Evolutionary conservation across 306 rosid species (phyloP), one percentile per base, ranked within the genome.

Genomic region (Oxytropis ochrocephala): DNA sequence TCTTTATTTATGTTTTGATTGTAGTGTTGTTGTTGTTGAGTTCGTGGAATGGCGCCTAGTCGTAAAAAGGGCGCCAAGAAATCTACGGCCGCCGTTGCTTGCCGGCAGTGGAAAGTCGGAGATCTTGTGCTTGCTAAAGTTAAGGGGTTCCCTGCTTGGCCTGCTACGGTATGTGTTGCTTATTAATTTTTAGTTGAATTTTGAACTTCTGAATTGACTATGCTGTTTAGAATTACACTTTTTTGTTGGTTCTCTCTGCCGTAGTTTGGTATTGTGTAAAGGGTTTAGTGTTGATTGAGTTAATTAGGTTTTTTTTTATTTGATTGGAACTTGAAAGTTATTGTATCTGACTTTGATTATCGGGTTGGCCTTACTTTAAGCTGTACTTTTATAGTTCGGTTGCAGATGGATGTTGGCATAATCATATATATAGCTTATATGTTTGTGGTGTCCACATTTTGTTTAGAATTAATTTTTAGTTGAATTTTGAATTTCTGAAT

Each of bases 101-200:
- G 88, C 82, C 87, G 92, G 75, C 85, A 81, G 46, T 95, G 96
- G 96, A 95, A 87, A 75, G 83, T 86, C 64, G 97, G 99, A 35
- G 99, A 95, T 95, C 99, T 89, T 11, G 99, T 95, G 14, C 95
- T 95, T 5, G 99, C 99, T 27, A 95, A 95, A 64, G 88, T 95
- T 46, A 95, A 91, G 58, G 99, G 99, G 5, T 95, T 89, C 72
- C 97, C 99, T 79, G 85, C 97, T 75, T 95, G 99, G 99, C 99
- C 99, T 72, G 99, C 99, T 11, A 83, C 81, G 79, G 99, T 91
- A 65, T 18, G 82, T 75, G 12, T 46, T 67, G 8, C 14, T 42
- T 35, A 8, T 14, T 47, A 46, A 53, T 49, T 63, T 70, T n/a
- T 39, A 41, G 16, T 38, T 3, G 6, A 24, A 6, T 14, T 24